Conservation (phyloP, 306 rosid species). For the Trifolium dubium region DNA sequence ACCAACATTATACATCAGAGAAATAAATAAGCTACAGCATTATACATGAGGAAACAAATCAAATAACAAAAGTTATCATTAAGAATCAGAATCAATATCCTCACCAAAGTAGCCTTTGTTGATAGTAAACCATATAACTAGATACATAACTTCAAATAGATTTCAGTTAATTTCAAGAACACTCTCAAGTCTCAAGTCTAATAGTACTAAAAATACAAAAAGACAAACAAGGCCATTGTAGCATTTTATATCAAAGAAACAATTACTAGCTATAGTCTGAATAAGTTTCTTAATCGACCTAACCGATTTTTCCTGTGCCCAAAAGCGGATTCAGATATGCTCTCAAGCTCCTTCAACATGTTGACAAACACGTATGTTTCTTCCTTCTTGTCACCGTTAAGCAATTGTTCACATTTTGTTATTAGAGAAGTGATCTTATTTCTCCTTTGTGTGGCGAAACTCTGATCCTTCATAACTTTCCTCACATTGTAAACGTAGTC, state of each 20-base stretch:
- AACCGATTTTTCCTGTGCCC: no score
- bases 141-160: no score
- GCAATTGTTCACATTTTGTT: not conserved
- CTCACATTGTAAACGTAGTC: not conserved
- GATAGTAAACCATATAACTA: not conserved
- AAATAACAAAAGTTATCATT: not conserved
- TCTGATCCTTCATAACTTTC: not conserved
- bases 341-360: not conserved
- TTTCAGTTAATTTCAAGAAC: no score
- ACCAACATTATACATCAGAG: not conserved
- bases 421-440: not conserved
- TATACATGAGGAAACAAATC: not conserved
- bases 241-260: no score
- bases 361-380: not conserved
- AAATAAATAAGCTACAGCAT: not conserved
- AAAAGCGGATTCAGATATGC: not conserved
- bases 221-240: no score
- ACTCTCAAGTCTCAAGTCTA: no score
- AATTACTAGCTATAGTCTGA: no score
- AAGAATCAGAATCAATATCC: not conserved
- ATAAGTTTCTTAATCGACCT: no score
- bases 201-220: no score
- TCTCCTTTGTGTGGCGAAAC: no score
- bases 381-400: not conserved
- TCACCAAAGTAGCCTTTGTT: not conserved